Base-by-base conservation (phyloP, 805 yeast genomes). In the Nakazawaea populi region DNA sequence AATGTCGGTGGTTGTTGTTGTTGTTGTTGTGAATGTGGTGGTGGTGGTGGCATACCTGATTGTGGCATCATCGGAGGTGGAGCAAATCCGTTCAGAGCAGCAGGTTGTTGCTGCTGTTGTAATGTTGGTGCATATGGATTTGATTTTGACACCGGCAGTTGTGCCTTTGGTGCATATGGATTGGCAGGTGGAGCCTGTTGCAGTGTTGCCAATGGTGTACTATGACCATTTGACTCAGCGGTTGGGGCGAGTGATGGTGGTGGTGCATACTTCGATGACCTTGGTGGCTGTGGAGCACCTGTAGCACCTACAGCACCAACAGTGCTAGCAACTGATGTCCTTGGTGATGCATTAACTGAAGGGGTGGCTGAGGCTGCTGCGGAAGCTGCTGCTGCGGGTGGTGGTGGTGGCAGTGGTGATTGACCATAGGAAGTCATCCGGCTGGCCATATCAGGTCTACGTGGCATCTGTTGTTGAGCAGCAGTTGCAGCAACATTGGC, bases 91-190 rank as follows among this genome's bases (percentile, higher is more conserved):
- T 31, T 14, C 28, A 32, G 11, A 32, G 35, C 35, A 8, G 8
- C 11, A 9, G 8, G 35, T 32, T 32, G 35, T 32, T 32, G 35
- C 11, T 32, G 36, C 6, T 48, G 56, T 44, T 56, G 61, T 14
- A 61, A 59, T 36, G 63, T 63, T 47, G 75, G 72, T 44, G 71
- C 70, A 55, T 69, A 69, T 18, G 73, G 72, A 48, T 68, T 66
- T 37, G 53, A 39, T 6, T 37, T 30, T 12, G 14, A 11, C 2
- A 18, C n/a, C 7, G 31, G 29, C 6, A 51, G 55, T 47, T 57
- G 61, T 9, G 61, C 59, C 37, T 63, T 66, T 47, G 75, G 72
- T 44, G 72, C 70, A 54, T 69, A 69, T 18, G 73, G 72, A 47
- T 68, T 67, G 30, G 53, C 42, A 3, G 42, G 42, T 50, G 57